Conservation (phyloP, 1,284 basidiomycete species). For the Sporisorium graminicola region DNA sequence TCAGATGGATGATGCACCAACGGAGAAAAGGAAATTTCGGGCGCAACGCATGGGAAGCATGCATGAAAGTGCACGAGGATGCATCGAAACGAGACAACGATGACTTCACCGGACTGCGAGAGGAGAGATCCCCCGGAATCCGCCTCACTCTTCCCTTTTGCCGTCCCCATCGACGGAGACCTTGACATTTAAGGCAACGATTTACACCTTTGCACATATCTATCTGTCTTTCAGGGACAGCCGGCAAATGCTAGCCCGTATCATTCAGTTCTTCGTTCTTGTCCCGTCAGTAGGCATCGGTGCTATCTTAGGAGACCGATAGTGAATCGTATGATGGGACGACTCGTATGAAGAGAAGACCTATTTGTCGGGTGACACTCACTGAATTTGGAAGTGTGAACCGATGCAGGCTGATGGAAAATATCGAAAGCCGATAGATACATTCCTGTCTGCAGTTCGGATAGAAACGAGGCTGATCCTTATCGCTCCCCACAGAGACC, state of each 20-base stretch:
- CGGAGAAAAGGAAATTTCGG: conserved; percentile 1
- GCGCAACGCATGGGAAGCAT: no score
- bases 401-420: neutral
- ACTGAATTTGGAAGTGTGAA: neutral
- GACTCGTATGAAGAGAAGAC: no score
- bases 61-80: conserved; percentile 5
- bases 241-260: no score
- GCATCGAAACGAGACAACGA: conserved; percentile 23
- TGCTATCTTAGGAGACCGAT: no score
- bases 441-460: neutral
- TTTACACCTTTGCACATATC: no score
- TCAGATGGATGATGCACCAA: no score
- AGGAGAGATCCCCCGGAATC: neutral
- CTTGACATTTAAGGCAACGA: no score
- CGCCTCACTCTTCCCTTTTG: neutral
- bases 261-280: no score
- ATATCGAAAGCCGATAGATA: neutral
- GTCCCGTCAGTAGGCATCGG: no score
- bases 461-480: neutral
- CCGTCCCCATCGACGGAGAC: neutral
- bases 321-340: no score
- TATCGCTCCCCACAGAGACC: neutral
- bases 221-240: no score
- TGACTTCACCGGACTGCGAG: conserved; percentile 23
- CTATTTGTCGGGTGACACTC: no score